Evolutionary conservation across 169 alveolate genomes (phyloP).

Genomic region (Eimeria brunetti): DNA sequence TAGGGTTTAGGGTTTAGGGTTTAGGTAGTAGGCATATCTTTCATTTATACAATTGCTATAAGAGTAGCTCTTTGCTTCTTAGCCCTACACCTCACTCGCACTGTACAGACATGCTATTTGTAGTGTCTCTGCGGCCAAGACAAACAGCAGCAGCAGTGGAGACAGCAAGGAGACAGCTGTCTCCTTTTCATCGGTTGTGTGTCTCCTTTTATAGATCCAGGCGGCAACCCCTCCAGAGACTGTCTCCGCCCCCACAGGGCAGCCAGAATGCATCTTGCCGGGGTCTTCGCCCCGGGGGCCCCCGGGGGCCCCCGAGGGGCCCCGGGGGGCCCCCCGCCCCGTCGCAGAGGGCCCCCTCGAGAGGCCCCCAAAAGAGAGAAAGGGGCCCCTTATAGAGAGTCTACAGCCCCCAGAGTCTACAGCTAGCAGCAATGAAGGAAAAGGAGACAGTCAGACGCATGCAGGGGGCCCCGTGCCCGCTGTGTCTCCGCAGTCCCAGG

Average conservation of each 20-base stretch:
- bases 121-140: background rate
- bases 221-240: background rate
- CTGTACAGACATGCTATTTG: background rate
- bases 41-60: background rate
- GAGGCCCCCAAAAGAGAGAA: background rate
- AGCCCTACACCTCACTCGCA: background rate
- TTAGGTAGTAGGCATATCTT: background rate
- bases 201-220: slow-evolving; percentile 4
- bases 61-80: background rate
- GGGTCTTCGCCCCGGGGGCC: background rate
- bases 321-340: background rate
- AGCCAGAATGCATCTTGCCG: background rate
- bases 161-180: background rate
- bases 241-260: background rate
- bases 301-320: background rate
- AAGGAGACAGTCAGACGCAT: background rate
- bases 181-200: background rate
- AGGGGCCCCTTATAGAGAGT: background rate
- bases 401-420: background rate
- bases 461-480: background rate
- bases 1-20: background rate
- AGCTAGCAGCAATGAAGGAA: background rate
- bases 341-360: slow-evolving; percentile 6
- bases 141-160: background rate
- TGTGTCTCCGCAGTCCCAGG: background rate